phyloP scores from a whole-genome alignment of 2,329 filamentous ascomycete species.

The Keithomyces neogunnii region DNA sequence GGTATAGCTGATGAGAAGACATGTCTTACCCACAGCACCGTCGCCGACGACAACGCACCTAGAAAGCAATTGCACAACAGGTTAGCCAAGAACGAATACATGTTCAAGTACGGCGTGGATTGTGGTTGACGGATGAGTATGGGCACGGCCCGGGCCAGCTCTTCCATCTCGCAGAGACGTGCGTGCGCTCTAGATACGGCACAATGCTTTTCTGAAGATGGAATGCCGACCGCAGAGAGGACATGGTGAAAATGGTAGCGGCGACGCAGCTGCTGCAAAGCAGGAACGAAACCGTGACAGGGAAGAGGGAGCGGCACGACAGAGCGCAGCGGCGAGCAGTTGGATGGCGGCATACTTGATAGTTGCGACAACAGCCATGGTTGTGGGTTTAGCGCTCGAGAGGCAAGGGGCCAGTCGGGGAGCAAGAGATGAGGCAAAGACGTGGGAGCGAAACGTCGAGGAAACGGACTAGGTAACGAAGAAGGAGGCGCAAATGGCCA shows the following conservation, averaged over 20 bases:
- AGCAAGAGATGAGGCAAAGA: neutral
- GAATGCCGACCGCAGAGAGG: neutral
- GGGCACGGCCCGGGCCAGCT: neutral
- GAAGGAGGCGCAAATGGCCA: constrained; percentile 4
- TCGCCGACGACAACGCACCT: constrained; percentile 99
- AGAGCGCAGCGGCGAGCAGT: constrained; percentile 8
- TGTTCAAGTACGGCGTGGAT: neutral
- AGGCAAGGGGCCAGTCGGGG: constrained; percentile 1
- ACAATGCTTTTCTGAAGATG: neutral
- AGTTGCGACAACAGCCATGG: constrained; percentile 52
- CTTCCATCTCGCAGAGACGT: neutral
- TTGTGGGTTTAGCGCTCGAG: constrained; percentile 16
- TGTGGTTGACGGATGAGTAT: neutral
- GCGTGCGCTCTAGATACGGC: neutral
- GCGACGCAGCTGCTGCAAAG: neutral
- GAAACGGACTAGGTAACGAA: neutral
- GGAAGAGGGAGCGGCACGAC: constrained; percentile 1
- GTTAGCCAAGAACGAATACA: constrained; percentile 13
- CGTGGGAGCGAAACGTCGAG: neutral
- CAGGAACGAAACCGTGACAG: neutral
- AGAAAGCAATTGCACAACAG: neutral
- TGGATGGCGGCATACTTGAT: constrained; percentile 45
- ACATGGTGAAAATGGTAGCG: neutral
- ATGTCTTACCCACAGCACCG: constrained; percentile 98
- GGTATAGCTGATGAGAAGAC: constrained; percentile 97